Evolutionary conservation across 176 grass and related monocot species (phyloP), one percentile per base, ranked within the genome.

Genomic region (Oryza glaberrima): DNA sequence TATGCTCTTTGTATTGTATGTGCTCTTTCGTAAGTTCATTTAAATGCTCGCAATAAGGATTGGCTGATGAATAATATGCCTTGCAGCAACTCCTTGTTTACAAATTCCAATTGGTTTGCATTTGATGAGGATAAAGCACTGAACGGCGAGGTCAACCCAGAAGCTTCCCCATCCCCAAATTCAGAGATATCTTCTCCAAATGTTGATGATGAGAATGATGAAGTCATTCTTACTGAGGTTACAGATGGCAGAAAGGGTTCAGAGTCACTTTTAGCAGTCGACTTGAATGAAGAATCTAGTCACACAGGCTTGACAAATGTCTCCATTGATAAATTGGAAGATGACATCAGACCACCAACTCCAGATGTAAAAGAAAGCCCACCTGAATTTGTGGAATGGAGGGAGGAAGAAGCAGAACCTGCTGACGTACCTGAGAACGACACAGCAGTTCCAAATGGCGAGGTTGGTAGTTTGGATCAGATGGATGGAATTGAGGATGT

Each of bases 41-140:
- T 81, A 65, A 65, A 77, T 76, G 77, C 71, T 72, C 68, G 19
- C 56, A 77, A 72, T 38, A 75, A 60, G 2, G 81, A 61, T 5
- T 36, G 41, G 72, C 32, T 82, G 19, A 83, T 81, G n/a, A 86
- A 70, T 51, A 65, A 78, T 83, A 66, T 89, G 19, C 82, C 84
- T 83, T 91, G 65, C 96, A 98, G 93, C 73, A 73, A 85, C 47
- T 98, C 96, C 11, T 72, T 95, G 34, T 95, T 98, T 82, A 98
- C 93, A 74, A 95, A 98, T 69, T 98, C 96, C 67, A 95, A 98
- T 77, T 94, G 96, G 96, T 98, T 98, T 90, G 89, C 85, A 38
- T 95, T 98, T 81, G 93, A 95, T 17, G 93, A 93, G 76, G 86
- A 90, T 73, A 88, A 84, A 70, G 23, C 90, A 73, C 64, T 81